Evolutionary conservation across 805 yeast genomes (phyloP).

Genomic region (Yarrowia porcina): DNA sequence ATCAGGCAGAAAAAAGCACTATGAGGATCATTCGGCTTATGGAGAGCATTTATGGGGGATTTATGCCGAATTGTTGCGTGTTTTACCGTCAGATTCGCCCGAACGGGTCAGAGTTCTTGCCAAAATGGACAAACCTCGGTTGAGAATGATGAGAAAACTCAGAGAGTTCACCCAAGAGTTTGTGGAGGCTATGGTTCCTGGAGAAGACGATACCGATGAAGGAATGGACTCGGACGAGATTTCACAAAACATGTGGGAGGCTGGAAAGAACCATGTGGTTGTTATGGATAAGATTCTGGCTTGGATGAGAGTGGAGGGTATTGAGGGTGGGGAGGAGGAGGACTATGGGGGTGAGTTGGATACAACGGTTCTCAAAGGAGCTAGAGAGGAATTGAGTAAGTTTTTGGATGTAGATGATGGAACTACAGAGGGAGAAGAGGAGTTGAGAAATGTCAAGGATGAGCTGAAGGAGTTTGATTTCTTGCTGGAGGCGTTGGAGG

Average conservation of each 20-base stretch:
- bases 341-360: too few relatives aligned
- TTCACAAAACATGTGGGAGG: not conserved
- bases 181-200: not conserved
- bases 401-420: too few relatives aligned
- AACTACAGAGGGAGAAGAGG: too few relatives aligned
- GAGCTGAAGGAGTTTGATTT: too few relatives aligned
- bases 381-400: not conserved
- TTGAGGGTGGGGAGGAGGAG: too few relatives aligned
- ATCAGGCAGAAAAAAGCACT: constrained; percentile 5
- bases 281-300: constrained; percentile 18
- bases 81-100: constrained; percentile 12
- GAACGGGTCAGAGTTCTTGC: constrained; percentile 13
- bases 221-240: constrained; percentile 6
- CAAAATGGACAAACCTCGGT: constrained; percentile 17
- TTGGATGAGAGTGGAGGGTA: constrained; percentile 12
- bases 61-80: not conserved
- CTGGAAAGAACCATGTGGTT: not conserved
- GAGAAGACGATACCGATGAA: not conserved
- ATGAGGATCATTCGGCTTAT: not conserved
- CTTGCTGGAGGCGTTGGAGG: too few relatives aligned
- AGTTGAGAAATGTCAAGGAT: too few relatives aligned
- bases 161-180: not conserved
- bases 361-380: not conserved
- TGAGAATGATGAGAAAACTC: too few relatives aligned
- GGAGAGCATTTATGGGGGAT: constrained; percentile 2